Base-by-base conservation (phyloP, 495 filamentous ascomycete species). In the Penicillium antarcticum region DNA sequence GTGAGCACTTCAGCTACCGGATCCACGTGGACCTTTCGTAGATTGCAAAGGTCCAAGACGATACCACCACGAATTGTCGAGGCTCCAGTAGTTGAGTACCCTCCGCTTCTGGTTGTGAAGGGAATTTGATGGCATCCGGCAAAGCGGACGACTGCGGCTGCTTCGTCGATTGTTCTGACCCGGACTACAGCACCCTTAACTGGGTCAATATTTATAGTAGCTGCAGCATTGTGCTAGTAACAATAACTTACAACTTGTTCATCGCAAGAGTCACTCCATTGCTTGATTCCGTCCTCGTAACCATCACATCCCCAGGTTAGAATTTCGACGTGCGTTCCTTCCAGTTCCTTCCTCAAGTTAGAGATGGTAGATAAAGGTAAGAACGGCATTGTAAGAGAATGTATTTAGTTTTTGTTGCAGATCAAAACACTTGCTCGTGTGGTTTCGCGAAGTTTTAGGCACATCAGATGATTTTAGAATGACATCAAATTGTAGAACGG, bases 1-100 rank as follows among this genome's bases (percentile, higher is more conserved):
- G 61, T 62, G 44, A 80, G 61, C 7, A 65, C 75, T 43, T 69
- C 66, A 1, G 47, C 49, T 6, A 58, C 56, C 9, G 56, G 29
- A 49, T 79, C 67, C 24, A 81, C 74, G 4, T 49, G 48, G 9
- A 77, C 74, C 0, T 39, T 40, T 7, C 65, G 52, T 67, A 82
- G 67, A 32, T 68, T 56, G 23, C 55, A 66, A 3, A 81, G 62
- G 51, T 81, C 74, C 29, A 82, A 72, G 11, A 78, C 62, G 6
- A 81, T 51, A 13, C 75, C 77, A 10, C 52, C 48, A 18, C 45
- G 16, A 12, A 41, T 36, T 12, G 29, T 16, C 4, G 29, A 32
- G 29, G 34, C 29, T n/a, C 49, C 41, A 14, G 31, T 33, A 2
- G 49, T 52, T 23, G 26, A 36, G 24, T 52, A 41, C 17, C 49